Evolutionary conservation across 345 rosid species (phyloP).

Genomic region (Bruguiera parviflora): DNA sequence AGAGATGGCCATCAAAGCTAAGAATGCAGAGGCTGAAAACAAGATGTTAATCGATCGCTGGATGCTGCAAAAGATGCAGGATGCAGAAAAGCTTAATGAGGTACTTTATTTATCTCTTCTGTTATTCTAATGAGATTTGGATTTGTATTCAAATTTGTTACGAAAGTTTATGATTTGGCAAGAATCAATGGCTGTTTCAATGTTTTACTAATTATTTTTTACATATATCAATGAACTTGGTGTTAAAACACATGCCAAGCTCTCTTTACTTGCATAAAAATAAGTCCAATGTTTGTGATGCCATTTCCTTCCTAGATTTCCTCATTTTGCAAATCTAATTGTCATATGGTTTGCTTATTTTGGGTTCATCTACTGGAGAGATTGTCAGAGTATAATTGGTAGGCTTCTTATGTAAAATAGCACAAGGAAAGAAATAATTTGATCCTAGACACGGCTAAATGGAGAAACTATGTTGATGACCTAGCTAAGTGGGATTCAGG

Average conservation of each 20-base stretch:
- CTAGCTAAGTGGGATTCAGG: too few species aligned
- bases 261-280: too few species aligned
- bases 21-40: constrained; percentile 81
- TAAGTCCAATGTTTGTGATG: neutral
- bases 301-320: neutral
- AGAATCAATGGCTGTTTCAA: too few species aligned
- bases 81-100: constrained; percentile 97
- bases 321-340: too few species aligned
- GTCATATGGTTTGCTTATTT: neutral
- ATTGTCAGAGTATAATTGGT: neutral
- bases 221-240: too few species aligned
- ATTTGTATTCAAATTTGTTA: neutral
- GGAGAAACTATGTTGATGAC: too few species aligned
- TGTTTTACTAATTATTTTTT: too few species aligned
- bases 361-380: neutral
- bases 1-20: constrained; percentile 58
- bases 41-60: constrained; percentile 86
- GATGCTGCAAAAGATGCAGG: constrained; percentile 99
- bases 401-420: neutral
- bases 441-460: too few species aligned
- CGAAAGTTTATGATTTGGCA: neutral
- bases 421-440: too few species aligned
- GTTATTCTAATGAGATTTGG: constrained; percentile 5
- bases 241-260: too few species aligned
- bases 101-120: constrained; percentile 31